These are phyloP conservation scores for Curvularia verruculosa DNA, from an alignment of 2,329 filamentous ascomycete species.

Conservation along the genomic window DNA sequence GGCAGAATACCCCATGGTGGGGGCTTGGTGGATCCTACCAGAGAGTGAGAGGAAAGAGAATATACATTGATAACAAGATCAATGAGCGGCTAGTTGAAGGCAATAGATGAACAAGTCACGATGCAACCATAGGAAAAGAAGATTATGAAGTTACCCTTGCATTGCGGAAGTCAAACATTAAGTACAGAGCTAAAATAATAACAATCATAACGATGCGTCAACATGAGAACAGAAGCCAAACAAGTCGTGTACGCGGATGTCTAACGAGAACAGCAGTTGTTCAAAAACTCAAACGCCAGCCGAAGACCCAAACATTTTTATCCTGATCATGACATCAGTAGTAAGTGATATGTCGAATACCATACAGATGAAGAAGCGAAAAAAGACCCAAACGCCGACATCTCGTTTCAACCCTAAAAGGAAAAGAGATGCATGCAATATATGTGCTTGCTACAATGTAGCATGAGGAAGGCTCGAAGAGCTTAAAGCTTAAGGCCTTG, in stretches of 20 bases:
- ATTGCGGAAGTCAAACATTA: conserved; percentile 22
- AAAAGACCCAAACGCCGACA: conserved; percentile 34
- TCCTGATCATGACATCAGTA: background rate
- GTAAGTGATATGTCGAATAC: conserved; percentile 16
- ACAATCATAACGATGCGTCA: conserved; percentile 11
- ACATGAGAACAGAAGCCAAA: conserved; percentile 7
- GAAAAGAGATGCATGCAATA: conserved; percentile 40
- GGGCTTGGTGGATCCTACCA: too few species aligned
- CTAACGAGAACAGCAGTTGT: conserved; percentile 7
- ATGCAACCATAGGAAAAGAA: background rate
- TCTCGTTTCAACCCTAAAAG: conserved; percentile 44
- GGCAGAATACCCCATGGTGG: background rate
- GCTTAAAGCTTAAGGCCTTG: conserved; percentile 49
- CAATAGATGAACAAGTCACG: background rate
- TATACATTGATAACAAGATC: background rate
- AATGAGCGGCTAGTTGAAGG: background rate
- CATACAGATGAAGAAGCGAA: conserved; percentile 16
- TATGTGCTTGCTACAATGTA: conserved; percentile 19
- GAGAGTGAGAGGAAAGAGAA: background rate
- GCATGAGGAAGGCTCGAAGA: conserved; percentile 5
- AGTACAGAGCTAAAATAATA: conserved; percentile 12
- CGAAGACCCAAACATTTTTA: background rate
- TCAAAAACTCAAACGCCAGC: conserved; percentile 4
- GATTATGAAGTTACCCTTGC: conserved; percentile 24
- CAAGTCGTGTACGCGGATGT: conserved; percentile 8